A percentile compares a stretch with the other conserved stretches of the same genome.
phyloP scores from a whole-genome alignment of 1,139 yeast genomes.

The Blastobotrys arbuscula region DNA sequence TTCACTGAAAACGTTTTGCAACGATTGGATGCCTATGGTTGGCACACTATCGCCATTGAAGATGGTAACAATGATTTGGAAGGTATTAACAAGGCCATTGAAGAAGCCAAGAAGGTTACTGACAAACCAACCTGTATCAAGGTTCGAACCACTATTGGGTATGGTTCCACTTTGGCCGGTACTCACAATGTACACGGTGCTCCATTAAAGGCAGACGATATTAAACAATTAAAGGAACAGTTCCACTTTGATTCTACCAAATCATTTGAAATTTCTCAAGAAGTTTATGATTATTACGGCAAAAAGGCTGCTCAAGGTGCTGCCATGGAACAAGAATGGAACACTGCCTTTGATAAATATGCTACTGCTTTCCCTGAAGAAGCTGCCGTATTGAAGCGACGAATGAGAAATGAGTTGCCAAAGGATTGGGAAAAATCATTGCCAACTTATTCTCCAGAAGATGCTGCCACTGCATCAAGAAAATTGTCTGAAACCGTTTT shows the following conservation, averaged over 20 bases:
- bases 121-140: slow-evolving; percentile 90
- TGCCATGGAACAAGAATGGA: slow-evolving; percentile 70
- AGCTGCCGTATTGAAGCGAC: slow-evolving; percentile 78
- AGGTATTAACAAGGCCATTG: slow-evolving; percentile 68
- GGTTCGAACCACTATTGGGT: slow-evolving; percentile 89
- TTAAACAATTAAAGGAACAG: slow-evolving; percentile 75
- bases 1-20: slow-evolving; percentile 90
- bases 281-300: slow-evolving; percentile 68
- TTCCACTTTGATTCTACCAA: slow-evolving; percentile 89
- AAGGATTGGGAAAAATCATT: slow-evolving; percentile 71
- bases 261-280: slow-evolving; percentile 73
- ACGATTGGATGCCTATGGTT: slow-evolving; percentile 90
- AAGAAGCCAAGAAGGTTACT: slow-evolving; percentile 39
- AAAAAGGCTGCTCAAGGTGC: slow-evolving; percentile 56
- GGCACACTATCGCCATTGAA: slow-evolving; percentile 77
- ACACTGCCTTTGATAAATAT: slow-evolving; percentile 56
- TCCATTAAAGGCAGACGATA: slow-evolving; percentile 92
- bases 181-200: slow-evolving; percentile 96
- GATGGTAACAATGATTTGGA: slow-evolving; percentile 79
- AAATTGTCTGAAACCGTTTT: slow-evolving; percentile 86
- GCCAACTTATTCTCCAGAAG: slow-evolving; percentile 75
- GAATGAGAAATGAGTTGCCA: slow-evolving; percentile 79
- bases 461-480: slow-evolving; percentile 88
- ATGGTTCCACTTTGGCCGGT: slow-evolving; percentile 82
- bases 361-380: slow-evolving; percentile 65